Evolutionary conservation across 1,284 basidiomycete species (phyloP).

Genomic region (Mycena sp.): DNA sequence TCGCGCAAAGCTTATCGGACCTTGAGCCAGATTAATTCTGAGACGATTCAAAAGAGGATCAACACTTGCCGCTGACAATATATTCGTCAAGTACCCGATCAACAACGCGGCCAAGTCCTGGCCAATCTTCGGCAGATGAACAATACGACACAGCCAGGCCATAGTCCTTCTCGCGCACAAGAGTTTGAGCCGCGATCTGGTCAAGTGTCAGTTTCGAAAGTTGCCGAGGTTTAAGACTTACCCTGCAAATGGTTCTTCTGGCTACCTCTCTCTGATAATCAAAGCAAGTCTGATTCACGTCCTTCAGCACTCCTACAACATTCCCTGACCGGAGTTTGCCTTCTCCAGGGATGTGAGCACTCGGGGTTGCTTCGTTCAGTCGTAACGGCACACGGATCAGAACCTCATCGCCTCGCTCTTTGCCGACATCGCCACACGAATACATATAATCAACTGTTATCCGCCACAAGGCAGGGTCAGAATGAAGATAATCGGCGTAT

Average conservation of each 20-base stretch:
- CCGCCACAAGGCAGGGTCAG: constrained; percentile 85
- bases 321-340: constrained; percentile 55
- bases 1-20: constrained; percentile 64
- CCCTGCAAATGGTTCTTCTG: constrained; percentile 72
- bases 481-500: constrained; percentile 85
- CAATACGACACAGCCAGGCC: constrained; percentile 82
- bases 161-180: constrained; percentile 73
- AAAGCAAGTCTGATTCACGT: constrained; percentile 72
- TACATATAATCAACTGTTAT: constrained; percentile 87
- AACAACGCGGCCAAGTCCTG: constrained; percentile 75
- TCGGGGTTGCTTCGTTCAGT: constrained; percentile 49
- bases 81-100: constrained; percentile 79
- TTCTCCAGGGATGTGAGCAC: constrained; percentile 37
- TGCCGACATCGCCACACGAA: constrained; percentile 79
- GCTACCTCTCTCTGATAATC: constrained; percentile 72
- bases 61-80: constrained; percentile 60
- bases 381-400: constrained; percentile 75
- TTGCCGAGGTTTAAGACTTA: constrained; percentile 40
- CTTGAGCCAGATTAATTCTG: constrained; percentile 45
- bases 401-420: constrained; percentile 75
- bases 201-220: constrained; percentile 3
- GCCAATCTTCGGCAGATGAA: constrained; percentile 82
- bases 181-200: constrained; percentile 77
- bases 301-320: constrained; percentile 69
- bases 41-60: not conserved